These are phyloP conservation scores for Passalora sequoiae DNA, from an alignment of 2,329 filamentous ascomycete species.

Conservation along the genomic window DNA sequence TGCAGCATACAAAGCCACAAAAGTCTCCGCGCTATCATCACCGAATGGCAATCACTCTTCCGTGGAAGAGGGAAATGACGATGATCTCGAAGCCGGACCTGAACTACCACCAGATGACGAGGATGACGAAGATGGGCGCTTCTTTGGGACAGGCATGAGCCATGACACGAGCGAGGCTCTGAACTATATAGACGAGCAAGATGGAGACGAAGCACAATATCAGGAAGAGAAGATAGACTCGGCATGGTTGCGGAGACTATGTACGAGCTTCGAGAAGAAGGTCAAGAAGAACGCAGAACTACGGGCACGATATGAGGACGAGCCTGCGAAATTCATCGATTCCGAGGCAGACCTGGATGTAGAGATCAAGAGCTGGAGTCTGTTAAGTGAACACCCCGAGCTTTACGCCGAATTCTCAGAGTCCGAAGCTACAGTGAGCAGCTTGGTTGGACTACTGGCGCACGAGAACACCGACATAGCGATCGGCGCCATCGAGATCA, in stretches of 20 bases:
- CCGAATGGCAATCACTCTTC: slow-evolving; percentile 41
- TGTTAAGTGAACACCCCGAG: slow-evolving; percentile 79
- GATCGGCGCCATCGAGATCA: slow-evolving; percentile 81
- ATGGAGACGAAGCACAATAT: slow-evolving; percentile 43
- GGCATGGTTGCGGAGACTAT: slow-evolving; percentile 75
- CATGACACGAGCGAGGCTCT: slow-evolving; percentile 75
- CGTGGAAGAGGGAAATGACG: slow-evolving; percentile 51
- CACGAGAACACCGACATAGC: slow-evolving; percentile 98
- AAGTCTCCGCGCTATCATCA: slow-evolving; percentile 47
- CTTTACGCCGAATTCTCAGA: slow-evolving; percentile 76
- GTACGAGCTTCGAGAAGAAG: slow-evolving; percentile 79
- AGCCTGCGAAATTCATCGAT: slow-evolving; percentile 75
- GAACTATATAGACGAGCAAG: slow-evolving; percentile 75
- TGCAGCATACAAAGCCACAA: slow-evolving; percentile 57
- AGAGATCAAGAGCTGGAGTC: slow-evolving; percentile 79
- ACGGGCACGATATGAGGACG: slow-evolving; percentile 73
- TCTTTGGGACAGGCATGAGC: slow-evolving; percentile 89
- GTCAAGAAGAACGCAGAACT: slow-evolving; percentile 88
- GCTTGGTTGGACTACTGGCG: slow-evolving; percentile 73
- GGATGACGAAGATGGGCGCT: slow-evolving; percentile 88
- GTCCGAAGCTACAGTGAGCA: slow-evolving; percentile 61
- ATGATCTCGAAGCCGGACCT: slow-evolving; percentile 39
- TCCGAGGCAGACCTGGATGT: slow-evolving; percentile 85
- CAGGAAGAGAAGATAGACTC: slow-evolving; percentile 72
- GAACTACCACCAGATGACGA: slow-evolving; percentile 42